phyloP scores from a whole-genome alignment of 2,329 filamentous ascomycete species.

The Trichoderma hamatum region DNA sequence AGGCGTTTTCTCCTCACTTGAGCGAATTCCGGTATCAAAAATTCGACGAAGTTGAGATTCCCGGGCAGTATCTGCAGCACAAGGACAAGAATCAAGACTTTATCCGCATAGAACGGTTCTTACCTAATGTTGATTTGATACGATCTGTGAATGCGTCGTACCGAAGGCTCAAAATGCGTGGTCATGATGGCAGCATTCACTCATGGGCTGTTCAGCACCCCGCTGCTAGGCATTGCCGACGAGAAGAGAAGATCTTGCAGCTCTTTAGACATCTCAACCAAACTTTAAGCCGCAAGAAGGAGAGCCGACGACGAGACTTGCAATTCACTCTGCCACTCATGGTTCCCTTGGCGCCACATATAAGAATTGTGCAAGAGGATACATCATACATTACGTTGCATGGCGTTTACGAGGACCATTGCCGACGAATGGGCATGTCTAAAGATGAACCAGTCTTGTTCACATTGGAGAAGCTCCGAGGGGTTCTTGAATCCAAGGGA shows the following conservation, averaged over 20 bases:
- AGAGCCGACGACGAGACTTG: slow-evolving; percentile 87
- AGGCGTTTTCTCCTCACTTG: slow-evolving; percentile 84
- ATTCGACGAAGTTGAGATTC: slow-evolving; percentile 97
- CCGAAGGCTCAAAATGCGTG: slow-evolving; percentile 90
- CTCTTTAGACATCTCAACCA: slow-evolving; percentile 98
- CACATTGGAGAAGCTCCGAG: slow-evolving; percentile 90
- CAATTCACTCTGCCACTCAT: slow-evolving; percentile 96
- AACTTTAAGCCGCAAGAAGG: slow-evolving; percentile 87
- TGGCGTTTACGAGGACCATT: slow-evolving; percentile 95
- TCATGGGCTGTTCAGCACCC: slow-evolving; percentile 96
- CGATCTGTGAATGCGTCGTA: slow-evolving; percentile 90
- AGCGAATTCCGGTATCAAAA: slow-evolving; percentile 98
- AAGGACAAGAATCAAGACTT: slow-evolving; percentile 99
- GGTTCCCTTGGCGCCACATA: slow-evolving; percentile 91
- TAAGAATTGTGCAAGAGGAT: slow-evolving; percentile 94
- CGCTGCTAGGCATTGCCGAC: slow-evolving; percentile 84
- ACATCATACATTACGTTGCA: slow-evolving; percentile 92
- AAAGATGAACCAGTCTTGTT: slow-evolving; percentile 96
- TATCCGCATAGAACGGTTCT: slow-evolving; percentile 92
- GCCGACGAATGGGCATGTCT: slow-evolving; percentile 78
- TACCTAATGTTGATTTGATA: slow-evolving; percentile 92
- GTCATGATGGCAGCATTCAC: slow-evolving; percentile 96
- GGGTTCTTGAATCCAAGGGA: slow-evolving; percentile 70
- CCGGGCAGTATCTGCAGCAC: slow-evolving; percentile 94
- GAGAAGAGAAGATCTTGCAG: slow-evolving; percentile 93